Evolutionary conservation across 2,329 filamentous ascomycete genomes (phyloP), one percentile per base, ranked within the genome.

Genomic region (Cytospora mali): DNA sequence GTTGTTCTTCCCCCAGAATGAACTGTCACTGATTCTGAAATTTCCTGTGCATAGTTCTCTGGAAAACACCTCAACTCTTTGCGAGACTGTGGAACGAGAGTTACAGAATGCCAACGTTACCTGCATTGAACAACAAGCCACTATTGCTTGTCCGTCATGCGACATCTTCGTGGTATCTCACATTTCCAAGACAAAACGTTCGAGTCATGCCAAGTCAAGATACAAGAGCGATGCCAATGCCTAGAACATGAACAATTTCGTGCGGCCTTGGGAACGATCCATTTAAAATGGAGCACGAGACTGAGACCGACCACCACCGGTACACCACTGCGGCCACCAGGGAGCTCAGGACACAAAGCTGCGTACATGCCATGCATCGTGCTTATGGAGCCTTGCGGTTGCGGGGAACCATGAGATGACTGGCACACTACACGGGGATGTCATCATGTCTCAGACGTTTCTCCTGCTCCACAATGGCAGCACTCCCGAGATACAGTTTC

Each of bases 271-370:
- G 33, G 27, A 50, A 48, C 33, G n/a, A 31, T 27, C 21, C 27
- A 39, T 11, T 28, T 46, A n/a, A 21, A 42, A 51, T 31, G 25
- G 49, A 53, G 33, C 25, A 46, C 29, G 29, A 27, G 50, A 53
- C 50, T 27, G 27, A 18, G 13, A 3, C 2, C 39, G 9, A 21
- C n/a, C n/a, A 46, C 33, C 18, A 13, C n/a, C 6, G 16, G 6
- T 42, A n/a, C 18, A n/a, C 18, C 9, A 46, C n/a, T n/a, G 4
- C 10, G 39, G n/a, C 18, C 18, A 10, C 9, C 9, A 46, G n/a
- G 39, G n/a, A 58, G 29, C 29, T 58, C 48, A 42, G 25, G 56
- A 51, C 48, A 16, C 29, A 58, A 58, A 31, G 39, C 10, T 31
- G 48, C 56, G 51, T 33, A n/a, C 16, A 42, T 16, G n/a, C 35